A percentile compares a stretch with the other conserved stretches of the same genome.
These are phyloP conservation scores for Paracamarosporium sp. DNA, from an alignment of 2,329 filamentous ascomycete genomes.

Conservation along the genomic window DNA sequence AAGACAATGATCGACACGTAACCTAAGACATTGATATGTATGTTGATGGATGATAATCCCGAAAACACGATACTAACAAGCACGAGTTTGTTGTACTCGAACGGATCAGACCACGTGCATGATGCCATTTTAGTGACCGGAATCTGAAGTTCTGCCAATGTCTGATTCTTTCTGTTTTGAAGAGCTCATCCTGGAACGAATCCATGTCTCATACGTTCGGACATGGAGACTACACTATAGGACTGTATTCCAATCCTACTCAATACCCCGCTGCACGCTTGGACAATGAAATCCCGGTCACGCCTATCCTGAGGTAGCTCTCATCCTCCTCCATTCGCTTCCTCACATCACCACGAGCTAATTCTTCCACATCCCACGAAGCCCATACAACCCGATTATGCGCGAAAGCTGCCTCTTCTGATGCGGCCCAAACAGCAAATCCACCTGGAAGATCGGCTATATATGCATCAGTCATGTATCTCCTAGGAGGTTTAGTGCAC, in stretches of 20 bases:
- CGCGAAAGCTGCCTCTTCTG: conserved; percentile 48
- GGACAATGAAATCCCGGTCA: not conserved
- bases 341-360: conserved; percentile 21
- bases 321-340: conserved; percentile 11
- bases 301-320: conserved; percentile 7
- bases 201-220: no score
- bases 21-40: no score
- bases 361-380: conserved; percentile 53
- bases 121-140: no score
- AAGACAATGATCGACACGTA: no score
- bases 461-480: not conserved
- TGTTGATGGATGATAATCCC: no score
- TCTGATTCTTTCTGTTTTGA: no score
- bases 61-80: no score
- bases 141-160: no score
- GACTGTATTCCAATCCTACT: not conserved
- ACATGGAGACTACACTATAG: no score
- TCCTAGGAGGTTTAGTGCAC: not conserved
- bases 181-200: no score
- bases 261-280: not conserved
- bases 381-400: conserved; percentile 47
- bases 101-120: no score
- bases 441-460: conserved; percentile 23
- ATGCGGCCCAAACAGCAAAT: conserved; percentile 48
- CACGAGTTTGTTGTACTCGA: no score